Evolutionary conservation across 1,284 basidiomycete species (phyloP), one percentile per base, ranked within the genome.

Genomic region (Sanghuangporus sanghuang): DNA sequence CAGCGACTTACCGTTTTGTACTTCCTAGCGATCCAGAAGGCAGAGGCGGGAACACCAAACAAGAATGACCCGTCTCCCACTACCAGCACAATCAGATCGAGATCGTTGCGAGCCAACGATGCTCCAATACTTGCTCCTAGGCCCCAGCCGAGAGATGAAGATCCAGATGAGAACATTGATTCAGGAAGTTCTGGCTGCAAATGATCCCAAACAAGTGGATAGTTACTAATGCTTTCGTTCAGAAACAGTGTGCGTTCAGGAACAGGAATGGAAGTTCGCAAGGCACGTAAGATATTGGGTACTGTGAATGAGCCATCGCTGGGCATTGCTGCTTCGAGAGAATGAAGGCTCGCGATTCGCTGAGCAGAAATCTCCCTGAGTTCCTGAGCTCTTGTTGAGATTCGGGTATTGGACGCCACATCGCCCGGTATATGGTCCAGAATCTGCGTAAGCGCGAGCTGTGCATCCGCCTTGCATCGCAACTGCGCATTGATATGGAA

Each of bases 61-160:
- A 90, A 69, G 70, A 79, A 90, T 2, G 80, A 81, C 0, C 89
- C 88, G 68, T 90, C 88, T 1, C 88, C 89, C 3, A 89, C 84
- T 18, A 90, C 75, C 1, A 77, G 76, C 0, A 82, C 77, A 12
- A 85, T 76, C 44, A 90, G 70, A 23, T 89, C 85, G 62, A 80
- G 76, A 35, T 64, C 68, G 23, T 64, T 68, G 9, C 56, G 8
- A 2, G 81, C 85, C 4, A 89, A 69, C 53, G 76, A 70, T 2
- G 82, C 81, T 3, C 88, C 88, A 7, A 89, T 75, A 3, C 83
- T 82, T 1, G 84, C 87, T 46, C 83, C 87, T 5, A 90, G 73
- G 1, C 80, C 80, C 84, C 86, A 90, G 0, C 87, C 87, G 40
- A 89, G 75, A 7, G 83, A 83, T 1, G 84, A 81, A 1, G 81